A percentile compares a stretch with the other conserved stretches of the same genome.
phyloP scores from a whole-genome alignment of 768 basidiomycete species.

The Calocybe indica region DNA sequence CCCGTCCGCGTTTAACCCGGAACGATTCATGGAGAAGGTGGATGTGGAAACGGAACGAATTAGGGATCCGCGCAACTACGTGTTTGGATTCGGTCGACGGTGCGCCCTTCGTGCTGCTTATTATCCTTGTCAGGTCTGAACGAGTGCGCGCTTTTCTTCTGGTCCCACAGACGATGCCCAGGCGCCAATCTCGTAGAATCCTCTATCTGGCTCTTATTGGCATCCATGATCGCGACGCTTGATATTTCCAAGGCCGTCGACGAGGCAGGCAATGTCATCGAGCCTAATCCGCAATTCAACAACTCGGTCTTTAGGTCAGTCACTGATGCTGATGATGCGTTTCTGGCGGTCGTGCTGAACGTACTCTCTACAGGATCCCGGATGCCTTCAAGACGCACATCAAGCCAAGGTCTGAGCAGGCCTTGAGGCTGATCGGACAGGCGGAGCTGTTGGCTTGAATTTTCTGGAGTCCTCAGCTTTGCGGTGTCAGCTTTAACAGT shows the following conservation, averaged over 20 bases:
- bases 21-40: constrained; percentile 37
- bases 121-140: neutral
- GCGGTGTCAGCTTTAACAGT: no score
- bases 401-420: constrained; percentile 41
- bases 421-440: constrained; percentile 32
- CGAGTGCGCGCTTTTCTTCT: neutral
- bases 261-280: constrained; percentile 35
- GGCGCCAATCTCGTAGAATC: constrained; percentile 59
- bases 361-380: constrained; percentile 30
- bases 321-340: neutral
- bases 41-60: constrained; percentile 20
- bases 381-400: constrained; percentile 43
- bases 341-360: constrained; percentile 2
- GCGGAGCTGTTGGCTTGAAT: constrained; percentile 14
- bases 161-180: constrained; percentile 46
- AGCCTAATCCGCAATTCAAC: constrained; percentile 48
- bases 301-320: constrained; percentile 60
- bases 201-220: constrained; percentile 54
- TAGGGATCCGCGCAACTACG: constrained; percentile 26
- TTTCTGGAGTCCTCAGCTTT: neutral
- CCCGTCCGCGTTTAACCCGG: constrained; percentile 45
- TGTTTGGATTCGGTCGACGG: constrained; percentile 39
- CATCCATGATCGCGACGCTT: constrained; percentile 50
- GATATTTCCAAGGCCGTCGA: constrained; percentile 49
- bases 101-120: constrained; percentile 10